Percentiles rank a stretch among this genome's conserved stretches.
These are phyloP conservation scores for Diaporthe citri DNA, from an alignment of 2,329 filamentous ascomycete species.

Conservation along the genomic window DNA sequence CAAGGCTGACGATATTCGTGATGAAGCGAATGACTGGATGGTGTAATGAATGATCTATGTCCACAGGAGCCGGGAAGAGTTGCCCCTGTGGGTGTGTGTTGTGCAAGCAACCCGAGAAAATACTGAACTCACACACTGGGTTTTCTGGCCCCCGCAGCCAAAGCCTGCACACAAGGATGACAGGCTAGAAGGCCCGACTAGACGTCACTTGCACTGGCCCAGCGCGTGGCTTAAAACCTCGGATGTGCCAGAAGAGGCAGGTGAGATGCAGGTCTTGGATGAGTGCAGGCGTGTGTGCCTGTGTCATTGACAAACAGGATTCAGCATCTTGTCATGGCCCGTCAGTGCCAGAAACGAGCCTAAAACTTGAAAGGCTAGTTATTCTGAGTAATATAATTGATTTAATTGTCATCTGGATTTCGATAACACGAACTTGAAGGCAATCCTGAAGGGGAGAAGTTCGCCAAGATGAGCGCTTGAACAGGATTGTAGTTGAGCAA, in stretches of 20 bases:
- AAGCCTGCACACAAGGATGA: neutral
- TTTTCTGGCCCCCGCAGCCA: neutral
- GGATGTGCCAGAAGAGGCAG: neutral
- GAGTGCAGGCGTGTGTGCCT: neutral
- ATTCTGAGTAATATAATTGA: neutral
- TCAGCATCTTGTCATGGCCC: conserved; percentile 24
- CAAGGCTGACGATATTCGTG: neutral
- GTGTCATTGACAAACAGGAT: conserved; percentile 16
- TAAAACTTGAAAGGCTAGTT: neutral
- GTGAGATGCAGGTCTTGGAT: conserved; percentile 7
- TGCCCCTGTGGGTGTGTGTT: conserved; percentile 22
- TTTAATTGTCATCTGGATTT: neutral
- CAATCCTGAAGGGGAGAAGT: neutral
- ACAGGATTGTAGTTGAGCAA: conserved; percentile 1
- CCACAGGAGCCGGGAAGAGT: conserved; percentile 13
- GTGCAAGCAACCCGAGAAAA: neutral
- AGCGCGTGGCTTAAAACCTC: neutral
- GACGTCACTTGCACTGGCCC: conserved; percentile 10
- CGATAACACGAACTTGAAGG: neutral
- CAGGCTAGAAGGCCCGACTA: neutral
- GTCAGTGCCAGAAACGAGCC: neutral
- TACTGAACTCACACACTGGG: neutral
- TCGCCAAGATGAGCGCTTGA: neutral
- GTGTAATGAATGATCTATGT: neutral
- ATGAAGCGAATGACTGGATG: neutral